A percentile compares a stretch with the other conserved stretches of the same genome.
Conservation (phyloP, 2,329 filamentous ascomycete genomes). For the Trichophaea hybrida region DNA sequence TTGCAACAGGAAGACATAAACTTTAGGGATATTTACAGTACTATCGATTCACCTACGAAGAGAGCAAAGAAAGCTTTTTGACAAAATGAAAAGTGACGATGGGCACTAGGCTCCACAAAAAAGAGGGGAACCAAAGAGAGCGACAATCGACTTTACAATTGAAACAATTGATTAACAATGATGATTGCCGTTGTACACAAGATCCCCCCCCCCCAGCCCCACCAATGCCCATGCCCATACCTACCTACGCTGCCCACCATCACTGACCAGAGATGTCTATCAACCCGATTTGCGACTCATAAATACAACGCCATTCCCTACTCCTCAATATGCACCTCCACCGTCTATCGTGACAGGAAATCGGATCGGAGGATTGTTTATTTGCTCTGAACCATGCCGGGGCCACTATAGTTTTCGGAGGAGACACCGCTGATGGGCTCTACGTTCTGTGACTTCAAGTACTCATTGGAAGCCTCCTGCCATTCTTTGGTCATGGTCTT, state of each 20-base stretch:
- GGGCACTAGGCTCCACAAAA: background rate
- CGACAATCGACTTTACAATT: background rate
- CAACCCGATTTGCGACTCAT: background rate
- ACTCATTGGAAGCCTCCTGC: slow-evolving; percentile 91
- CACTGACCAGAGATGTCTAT: background rate
- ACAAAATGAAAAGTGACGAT: background rate
- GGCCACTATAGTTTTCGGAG: slow-evolving; percentile 62
- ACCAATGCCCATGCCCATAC: background rate
- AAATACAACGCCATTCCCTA: background rate
- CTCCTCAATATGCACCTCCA: background rate
- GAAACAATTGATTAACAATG: background rate
- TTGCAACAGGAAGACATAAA: background rate
- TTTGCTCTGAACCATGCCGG: slow-evolving; percentile 55
- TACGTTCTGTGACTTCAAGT: slow-evolving; percentile 69
- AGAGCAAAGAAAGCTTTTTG: background rate
- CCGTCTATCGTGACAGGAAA: background rate
- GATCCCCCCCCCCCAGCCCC: background rate
- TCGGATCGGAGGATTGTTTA: slow-evolving; percentile 4
- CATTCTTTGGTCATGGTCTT: slow-evolving; percentile 92
- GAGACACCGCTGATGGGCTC: slow-evolving; percentile 77
- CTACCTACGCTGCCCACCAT: background rate
- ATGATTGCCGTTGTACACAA: background rate
- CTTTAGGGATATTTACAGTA: too few relatives aligned
- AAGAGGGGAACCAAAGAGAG: background rate
- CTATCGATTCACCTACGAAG: too few relatives aligned